These are phyloP conservation scores for Smittium mucronatum DNA, from an alignment of 371 early-diverging fungal species.

Conservation along the genomic window DNA sequence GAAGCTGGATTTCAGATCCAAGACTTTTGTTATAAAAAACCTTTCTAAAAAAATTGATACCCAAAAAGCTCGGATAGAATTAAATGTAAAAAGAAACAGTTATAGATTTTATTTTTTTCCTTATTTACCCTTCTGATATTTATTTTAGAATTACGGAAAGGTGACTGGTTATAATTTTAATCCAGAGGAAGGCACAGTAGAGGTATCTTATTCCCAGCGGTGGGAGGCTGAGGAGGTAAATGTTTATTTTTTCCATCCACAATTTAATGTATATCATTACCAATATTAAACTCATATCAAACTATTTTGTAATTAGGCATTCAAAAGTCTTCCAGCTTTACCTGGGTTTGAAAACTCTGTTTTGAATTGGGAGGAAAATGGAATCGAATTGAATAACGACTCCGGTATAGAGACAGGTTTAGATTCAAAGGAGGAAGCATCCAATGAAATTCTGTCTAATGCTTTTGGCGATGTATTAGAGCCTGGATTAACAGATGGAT, in stretches of 20 bases:
- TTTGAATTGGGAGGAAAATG: no score
- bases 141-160: background rate
- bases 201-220: constrained; percentile 2
- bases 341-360: no score
- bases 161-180: background rate
- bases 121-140: background rate
- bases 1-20: background rate
- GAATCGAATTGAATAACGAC: no score
- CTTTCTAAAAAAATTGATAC: background rate
- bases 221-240: constrained; percentile 7
- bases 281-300: no score
- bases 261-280: no score
- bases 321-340: no score
- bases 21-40: background rate
- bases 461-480: background rate
- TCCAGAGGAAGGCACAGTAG: background rate
- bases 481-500: background rate
- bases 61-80: background rate
- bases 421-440: no score
- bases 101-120: background rate
- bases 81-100: background rate
- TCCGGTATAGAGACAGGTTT: no score
- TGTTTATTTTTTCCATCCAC: background rate
- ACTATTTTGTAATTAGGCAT: no score
- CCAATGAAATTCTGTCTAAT: background rate